Evolutionary conservation across 1,284 basidiomycete species (phyloP).

Genomic region (Boletus semigastroideus): DNA sequence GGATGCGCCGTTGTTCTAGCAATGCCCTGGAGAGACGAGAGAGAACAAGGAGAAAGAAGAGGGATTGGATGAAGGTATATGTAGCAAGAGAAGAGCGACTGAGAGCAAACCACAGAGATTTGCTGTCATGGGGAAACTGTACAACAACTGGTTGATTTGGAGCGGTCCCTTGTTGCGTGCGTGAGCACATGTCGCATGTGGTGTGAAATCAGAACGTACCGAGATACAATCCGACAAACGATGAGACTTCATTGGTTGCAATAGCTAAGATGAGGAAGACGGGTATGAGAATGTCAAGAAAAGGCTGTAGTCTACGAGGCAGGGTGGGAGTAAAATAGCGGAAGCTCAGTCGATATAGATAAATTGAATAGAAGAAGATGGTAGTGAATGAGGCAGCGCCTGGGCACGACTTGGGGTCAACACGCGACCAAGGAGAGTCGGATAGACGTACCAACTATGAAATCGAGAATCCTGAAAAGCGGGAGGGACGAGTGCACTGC

Average conservation of each 20-base stretch:
- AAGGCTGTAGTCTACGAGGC: constrained; percentile 47
- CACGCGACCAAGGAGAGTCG: background rate
- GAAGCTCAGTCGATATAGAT: constrained; percentile 52
- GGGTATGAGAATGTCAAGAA: constrained; percentile 49
- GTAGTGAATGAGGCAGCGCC: constrained; percentile 55
- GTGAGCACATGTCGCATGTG: constrained; percentile 6
- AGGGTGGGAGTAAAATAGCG: constrained; percentile 50
- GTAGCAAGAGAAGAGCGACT: constrained; percentile 58
- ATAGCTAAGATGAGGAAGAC: constrained; percentile 50
- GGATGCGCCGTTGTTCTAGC: constrained; percentile 51
- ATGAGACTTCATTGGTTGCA: constrained; percentile 56
- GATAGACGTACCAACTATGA: constrained; percentile 44
- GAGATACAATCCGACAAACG: constrained; percentile 60
- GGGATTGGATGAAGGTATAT: constrained; percentile 54
- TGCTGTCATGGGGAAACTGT: constrained; percentile 40
- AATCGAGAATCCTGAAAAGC: constrained; percentile 42
- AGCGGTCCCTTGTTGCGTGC: constrained; percentile 9
- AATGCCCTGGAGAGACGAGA: constrained; percentile 54
- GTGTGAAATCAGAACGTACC: constrained; percentile 39
- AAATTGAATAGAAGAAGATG: constrained; percentile 54
- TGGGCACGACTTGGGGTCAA: constrained; percentile 4
- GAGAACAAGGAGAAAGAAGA: constrained; percentile 57
- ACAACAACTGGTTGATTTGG: constrained; percentile 30
- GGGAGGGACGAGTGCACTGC: constrained; percentile 41
- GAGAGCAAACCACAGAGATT: constrained; percentile 55